Evolutionary conservation across 495 filamentous ascomycete genomes (phyloP), one percentile per base, ranked within the genome.

Genomic region (Patellaria atrata): DNA sequence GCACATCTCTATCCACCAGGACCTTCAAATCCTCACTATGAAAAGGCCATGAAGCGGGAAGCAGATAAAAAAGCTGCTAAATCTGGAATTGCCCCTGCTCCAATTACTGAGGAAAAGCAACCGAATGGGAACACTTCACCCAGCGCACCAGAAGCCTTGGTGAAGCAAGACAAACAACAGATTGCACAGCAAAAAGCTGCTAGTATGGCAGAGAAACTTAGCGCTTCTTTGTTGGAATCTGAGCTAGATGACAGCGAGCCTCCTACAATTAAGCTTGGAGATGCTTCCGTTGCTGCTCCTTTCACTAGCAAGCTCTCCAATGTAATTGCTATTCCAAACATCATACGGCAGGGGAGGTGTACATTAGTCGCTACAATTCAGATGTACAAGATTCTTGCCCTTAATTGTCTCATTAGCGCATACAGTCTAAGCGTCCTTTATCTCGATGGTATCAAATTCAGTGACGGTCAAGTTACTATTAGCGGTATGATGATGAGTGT

Each of bases 401-500:
- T 99, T 39, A 99, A 99, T 64, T 99, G 89, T 54, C 64, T 99
- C 50, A 99, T 99, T 56, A 92, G 82, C 51, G 89, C 89, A 14
- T 99, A 99, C 71, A 94, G 85, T 62, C 57, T 96, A 48, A 86
- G 78, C 57, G 89, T 99, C 22, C 67, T 99, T 27, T 99, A 99
- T 52, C 64, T 99, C 5, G 89, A 96, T 46, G 89, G 89, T 36
- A 99, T 99, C 66, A 99, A 99, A 61, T 99, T 99, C 48, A 85
- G 89, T 29, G 89, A 99, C 58, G 86, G 87, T 20, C 89, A 99
- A 56, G 86, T 94, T 27, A 99, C 89, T 17, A 96, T 99, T 55
- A 94, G 84, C 44, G 89, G 89, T 45, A 96, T 99, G 83, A 72
- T 99, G 58, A 94, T 99, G 91, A 94, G 86, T 54, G 89, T 99